phyloP scores from a whole-genome alignment of 2,329 filamentous ascomycete species.

The Amylocarpus encephaloides region DNA sequence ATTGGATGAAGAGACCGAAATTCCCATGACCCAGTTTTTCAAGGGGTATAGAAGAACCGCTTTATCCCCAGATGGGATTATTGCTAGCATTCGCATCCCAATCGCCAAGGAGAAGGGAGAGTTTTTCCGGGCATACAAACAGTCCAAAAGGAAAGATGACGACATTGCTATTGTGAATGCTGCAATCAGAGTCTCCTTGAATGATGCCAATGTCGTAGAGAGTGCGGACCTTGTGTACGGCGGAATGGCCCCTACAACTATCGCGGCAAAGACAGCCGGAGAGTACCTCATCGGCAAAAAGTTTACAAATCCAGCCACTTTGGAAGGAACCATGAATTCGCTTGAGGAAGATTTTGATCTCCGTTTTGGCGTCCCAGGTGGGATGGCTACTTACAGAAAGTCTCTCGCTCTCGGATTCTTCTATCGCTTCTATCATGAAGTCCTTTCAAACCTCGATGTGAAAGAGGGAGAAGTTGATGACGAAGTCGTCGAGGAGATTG shows the following conservation, averaged over 20 bases:
- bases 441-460: constrained; percentile 55
- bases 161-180: constrained; percentile 97
- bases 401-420: constrained; percentile 90
- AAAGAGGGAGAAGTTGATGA: constrained; percentile 53
- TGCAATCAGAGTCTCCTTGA: constrained; percentile 68
- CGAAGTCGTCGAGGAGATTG: constrained; percentile 77
- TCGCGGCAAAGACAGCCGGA: constrained; percentile 75
- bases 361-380: constrained; percentile 83
- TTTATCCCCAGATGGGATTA: constrained; percentile 72
- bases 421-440: constrained; percentile 93
- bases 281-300: constrained; percentile 69
- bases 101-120: constrained; percentile 69
- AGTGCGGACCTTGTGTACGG: constrained; percentile 82
- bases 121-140: constrained; percentile 86
- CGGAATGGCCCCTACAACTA: constrained; percentile 88
- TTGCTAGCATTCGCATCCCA: constrained; percentile 82
- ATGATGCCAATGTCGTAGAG: constrained; percentile 62
- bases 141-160: constrained; percentile 94
- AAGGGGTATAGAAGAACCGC: constrained; percentile 84
- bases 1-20: constrained; percentile 63
- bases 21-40: constrained; percentile 92
- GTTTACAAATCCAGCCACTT: constrained; percentile 71
- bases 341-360: constrained; percentile 88
- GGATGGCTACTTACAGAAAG: constrained; percentile 95
- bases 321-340: constrained; percentile 85